A percentile compares a stretch with the other conserved stretches of the same genome.
phyloP scores from a whole-genome alignment of 108 stramenopile genomes.

The Skeletonema marinoi region DNA sequence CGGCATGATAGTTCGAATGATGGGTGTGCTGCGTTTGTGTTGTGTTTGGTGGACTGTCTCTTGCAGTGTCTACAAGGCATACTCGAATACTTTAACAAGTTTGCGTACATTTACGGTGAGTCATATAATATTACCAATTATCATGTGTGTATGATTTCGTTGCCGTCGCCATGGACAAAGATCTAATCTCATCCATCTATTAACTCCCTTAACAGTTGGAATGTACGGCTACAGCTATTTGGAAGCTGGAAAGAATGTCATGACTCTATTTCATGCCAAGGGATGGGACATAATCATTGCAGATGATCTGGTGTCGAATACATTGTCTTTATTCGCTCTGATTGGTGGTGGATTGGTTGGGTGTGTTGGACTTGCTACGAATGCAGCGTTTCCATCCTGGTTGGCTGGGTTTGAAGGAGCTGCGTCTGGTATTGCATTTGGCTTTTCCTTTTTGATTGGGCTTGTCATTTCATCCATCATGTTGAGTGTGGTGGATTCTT shows the following conservation, averaged over 20 bases:
- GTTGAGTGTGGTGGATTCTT: conserved; percentile 73
- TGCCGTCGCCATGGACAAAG: no score
- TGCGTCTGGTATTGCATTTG: conserved; percentile 55
- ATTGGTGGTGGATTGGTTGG: conserved; percentile 39
- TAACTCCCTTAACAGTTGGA: conserved; percentile 52
- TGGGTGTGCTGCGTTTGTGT: conserved; percentile 49
- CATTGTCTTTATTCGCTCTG: conserved; percentile 67
- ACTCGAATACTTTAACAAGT: conserved; percentile 68
- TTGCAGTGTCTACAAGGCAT: conserved; percentile 69
- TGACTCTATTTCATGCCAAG: conserved; percentile 75
- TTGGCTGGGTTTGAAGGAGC: conserved; percentile 38
- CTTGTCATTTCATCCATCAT: conserved; percentile 71
- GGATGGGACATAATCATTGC: conserved; percentile 89
- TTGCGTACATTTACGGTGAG: conserved; percentile 76
- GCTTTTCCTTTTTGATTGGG: conserved; percentile 72
- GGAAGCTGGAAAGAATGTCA: conserved; percentile 73
- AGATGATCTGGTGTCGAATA: conserved; percentile 80
- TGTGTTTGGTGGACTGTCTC: conserved; percentile 77
- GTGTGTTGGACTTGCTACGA: conserved; percentile 44
- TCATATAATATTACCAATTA: background rate
- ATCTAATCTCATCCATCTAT: background rate
- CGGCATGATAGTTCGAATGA: conserved; percentile 53
- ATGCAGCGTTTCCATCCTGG: background rate
- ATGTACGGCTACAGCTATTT: conserved; percentile 85
- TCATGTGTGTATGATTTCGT: background rate